Evolutionary conservation across 106 monocot species (phyloP).

Genomic region (Hemerocallis citrina): DNA sequence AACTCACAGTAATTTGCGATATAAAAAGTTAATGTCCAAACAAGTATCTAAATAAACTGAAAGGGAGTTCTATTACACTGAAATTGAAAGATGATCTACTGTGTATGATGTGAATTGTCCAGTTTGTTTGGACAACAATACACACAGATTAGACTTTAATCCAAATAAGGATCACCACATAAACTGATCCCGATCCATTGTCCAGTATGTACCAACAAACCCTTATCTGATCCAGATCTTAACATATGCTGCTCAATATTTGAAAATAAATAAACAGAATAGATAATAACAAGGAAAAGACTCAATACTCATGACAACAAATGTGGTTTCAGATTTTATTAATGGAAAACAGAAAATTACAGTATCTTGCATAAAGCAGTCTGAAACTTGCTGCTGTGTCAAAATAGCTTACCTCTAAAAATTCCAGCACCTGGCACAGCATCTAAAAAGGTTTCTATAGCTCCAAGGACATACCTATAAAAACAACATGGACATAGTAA

Average conservation of each 20-base stretch:
- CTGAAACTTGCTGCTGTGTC: conserved; percentile 1
- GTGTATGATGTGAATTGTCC: neutral
- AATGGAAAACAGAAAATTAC: neutral
- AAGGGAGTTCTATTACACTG: no score
- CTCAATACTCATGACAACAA: neutral
- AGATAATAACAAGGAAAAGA: neutral
- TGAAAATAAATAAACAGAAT: neutral
- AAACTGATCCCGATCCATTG: neutral
- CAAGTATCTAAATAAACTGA: no score
- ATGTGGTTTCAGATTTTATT: neutral
- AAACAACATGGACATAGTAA: neutral
- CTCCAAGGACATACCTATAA: conserved; percentile 94
- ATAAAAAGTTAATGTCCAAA: no score
- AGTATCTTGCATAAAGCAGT: neutral
- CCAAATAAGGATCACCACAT: neutral
- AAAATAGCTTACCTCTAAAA: conserved; percentile 55
- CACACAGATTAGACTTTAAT: neutral
- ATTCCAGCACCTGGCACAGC: conserved; percentile 89
- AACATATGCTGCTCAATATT: neutral
- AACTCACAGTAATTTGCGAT: no score
- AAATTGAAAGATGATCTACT: no score
- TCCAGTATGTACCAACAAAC: neutral
- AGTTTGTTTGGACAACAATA: neutral
- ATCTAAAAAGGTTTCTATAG: conserved; percentile 94
- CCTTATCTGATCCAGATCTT: neutral